Base-by-base conservation (phyloP, 306 rosid genomes). In the Luffa acutangula region DNA sequence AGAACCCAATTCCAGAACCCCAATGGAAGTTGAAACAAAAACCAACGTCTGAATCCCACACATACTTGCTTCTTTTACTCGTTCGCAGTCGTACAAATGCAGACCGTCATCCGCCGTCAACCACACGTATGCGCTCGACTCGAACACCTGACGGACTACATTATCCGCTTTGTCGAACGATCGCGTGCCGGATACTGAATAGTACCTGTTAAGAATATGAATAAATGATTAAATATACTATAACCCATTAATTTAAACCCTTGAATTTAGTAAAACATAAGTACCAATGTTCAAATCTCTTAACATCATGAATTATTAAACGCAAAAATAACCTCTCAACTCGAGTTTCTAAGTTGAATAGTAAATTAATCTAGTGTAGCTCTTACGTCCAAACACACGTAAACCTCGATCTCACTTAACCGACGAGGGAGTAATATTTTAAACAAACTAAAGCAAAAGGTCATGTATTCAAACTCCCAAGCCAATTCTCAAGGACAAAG, bases 1-100 rank as follows among this genome's bases (percentile, higher is more conserved):
- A 51, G 92, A 86, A 46, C 87, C 92, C 17, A 88, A 33, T 72
- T 88, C 90, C 33, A 88, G 65, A 2, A 85, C 89, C 12, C 92
- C 92, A 53, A 9, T 9, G 0, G 86, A 65, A 15, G 80, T 81
- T 2, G 84, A 75, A 49, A 88, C 63, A 49, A 80, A 88, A 25
- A 85, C 83, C 52, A 88, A 43, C 15, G 92, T 85, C 6, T 75
- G 85, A 83, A 88, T 71, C 34, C 87, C 89, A 12, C 79, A 84
- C 17, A 53, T 18, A 1, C 76, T 54, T 3, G 90, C 92, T 80
- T 88, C 87, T 63, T 82, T 70, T 2, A 83, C 87, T 85, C 91
- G 83, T 2, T 84, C 87, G 6, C 91, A 86, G 9, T 82, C 80
- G 9, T 86, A 33, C 20, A 72, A 42, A 49, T 83, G 79, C 39